Conservation (phyloP, 139 green algal genomes). For the Choricystis sp. region DNA sequence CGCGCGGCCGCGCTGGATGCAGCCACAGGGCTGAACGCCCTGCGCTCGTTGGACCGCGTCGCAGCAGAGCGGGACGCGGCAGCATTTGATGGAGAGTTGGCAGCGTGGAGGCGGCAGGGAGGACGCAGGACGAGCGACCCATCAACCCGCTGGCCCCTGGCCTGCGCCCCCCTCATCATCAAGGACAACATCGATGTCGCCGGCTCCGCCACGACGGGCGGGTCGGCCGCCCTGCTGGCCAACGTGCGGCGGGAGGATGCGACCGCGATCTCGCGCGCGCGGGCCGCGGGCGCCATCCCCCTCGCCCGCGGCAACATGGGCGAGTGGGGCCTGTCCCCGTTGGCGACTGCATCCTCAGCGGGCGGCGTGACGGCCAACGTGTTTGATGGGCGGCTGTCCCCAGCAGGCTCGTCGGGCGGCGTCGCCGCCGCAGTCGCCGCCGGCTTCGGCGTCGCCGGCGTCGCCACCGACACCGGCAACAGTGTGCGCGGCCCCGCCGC, state of each 20-base stretch:
- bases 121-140: too few relatives aligned
- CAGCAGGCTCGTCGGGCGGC: conserved; percentile 26
- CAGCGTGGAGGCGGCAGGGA: background rate
- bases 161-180: conserved; percentile 10
- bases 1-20: conserved; percentile 8
- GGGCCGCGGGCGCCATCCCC: conserved; percentile 24
- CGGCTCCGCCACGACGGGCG: conserved; percentile 8
- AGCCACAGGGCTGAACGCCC: conserved; percentile 2
- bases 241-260: conserved; percentile 3
- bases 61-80: background rate
- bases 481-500: conserved; percentile 32
- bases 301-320: conserved; percentile 51
- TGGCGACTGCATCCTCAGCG: conserved; percentile 18
- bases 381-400: conserved; percentile 3
- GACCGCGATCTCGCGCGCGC: conserved; percentile 8
- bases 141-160: background rate
- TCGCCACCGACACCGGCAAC: conserved; percentile 48
- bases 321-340: conserved; percentile 48
- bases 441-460: conserved; percentile 10
- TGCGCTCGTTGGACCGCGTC: conserved; percentile 1
- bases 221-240: background rate
- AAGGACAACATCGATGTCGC: conserved; percentile 17
- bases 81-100: background rate
- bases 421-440: conserved; percentile 30
- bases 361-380: conserved; percentile 15